phyloP scores from a whole-genome alignment of 2,329 filamentous ascomycete species.

The Fusarium clavum region DNA sequence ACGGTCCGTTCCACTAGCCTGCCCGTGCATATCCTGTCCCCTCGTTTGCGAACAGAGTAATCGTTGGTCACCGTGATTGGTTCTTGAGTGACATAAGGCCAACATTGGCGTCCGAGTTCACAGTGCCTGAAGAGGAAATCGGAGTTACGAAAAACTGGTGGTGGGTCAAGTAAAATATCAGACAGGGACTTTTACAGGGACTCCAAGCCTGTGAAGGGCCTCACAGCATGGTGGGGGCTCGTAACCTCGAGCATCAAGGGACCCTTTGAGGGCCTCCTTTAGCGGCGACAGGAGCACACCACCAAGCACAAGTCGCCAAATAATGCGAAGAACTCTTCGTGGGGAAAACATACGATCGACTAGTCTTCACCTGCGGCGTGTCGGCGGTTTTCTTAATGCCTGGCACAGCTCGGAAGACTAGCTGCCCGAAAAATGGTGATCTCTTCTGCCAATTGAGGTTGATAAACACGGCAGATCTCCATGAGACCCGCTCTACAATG shows the following conservation, averaged over 20 bases:
- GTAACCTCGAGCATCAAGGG: constrained; percentile 40
- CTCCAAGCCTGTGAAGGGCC: constrained; percentile 33
- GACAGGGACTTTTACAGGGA: constrained; percentile 37
- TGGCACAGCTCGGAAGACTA: constrained; percentile 23
- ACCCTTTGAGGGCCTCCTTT: constrained; percentile 24
- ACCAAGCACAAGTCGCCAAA: constrained; percentile 27
- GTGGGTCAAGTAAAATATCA: constrained; percentile 36
- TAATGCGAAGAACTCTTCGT: constrained; percentile 10
- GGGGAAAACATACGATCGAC: constrained; percentile 42
- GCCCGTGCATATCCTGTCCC: constrained; percentile 17
- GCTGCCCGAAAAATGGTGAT: constrained; percentile 17
- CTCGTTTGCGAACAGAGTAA: constrained; percentile 17
- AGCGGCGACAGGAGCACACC: constrained; percentile 26
- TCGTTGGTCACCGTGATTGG: constrained; percentile 39
- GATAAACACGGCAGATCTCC: constrained; percentile 2
- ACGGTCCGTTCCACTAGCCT: constrained; percentile 49
- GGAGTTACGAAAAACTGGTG: constrained; percentile 26
- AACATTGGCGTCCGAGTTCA: constrained; percentile 21
- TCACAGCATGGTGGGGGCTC: constrained; percentile 42
- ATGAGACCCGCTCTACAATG: constrained; percentile 1
- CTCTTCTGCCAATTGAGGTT: constrained; percentile 7
- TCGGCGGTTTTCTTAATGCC: constrained; percentile 15
- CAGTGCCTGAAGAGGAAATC: constrained; percentile 40
- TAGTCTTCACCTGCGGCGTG: constrained; percentile 20
- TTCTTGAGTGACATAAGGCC: constrained; percentile 21